phyloP scores from a whole-genome alignment of 1,284 basidiomycete genomes.

The Heterobasidion parviporum region DNA sequence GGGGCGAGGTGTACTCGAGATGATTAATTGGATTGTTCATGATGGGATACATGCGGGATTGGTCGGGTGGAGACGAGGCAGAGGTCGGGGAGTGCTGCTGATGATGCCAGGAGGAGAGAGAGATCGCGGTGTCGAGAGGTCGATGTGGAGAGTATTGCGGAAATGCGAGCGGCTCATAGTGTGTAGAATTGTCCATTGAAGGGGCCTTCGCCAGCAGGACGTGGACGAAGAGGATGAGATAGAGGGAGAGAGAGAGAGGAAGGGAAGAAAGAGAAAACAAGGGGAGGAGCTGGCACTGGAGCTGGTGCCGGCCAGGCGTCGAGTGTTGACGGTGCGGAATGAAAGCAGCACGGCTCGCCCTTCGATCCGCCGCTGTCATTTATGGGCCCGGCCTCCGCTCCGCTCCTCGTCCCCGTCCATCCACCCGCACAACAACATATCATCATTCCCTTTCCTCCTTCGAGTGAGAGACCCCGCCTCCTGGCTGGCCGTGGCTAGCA shows the following conservation, averaged over 20 bases:
- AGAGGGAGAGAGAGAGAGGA: background rate
- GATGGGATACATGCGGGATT: conserved; percentile 25
- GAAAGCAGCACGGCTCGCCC: background rate
- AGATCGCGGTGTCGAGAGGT: conserved; percentile 13
- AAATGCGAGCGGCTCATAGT: conserved; percentile 24
- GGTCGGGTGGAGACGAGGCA: conserved; percentile 12
- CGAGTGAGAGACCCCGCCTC: too few relatives aligned
- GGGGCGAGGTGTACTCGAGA: conserved; percentile 26
- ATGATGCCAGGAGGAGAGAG: conserved; percentile 19
- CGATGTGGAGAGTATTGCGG: conserved; percentile 11
- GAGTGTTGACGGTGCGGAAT: background rate
- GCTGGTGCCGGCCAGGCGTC: background rate
- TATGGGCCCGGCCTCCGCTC: conserved; percentile 1
- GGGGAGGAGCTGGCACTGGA: conserved; percentile 4
- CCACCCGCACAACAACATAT: background rate
- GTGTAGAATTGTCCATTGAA: conserved; percentile 27
- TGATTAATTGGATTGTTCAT: conserved; percentile 22
- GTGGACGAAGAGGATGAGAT: background rate
- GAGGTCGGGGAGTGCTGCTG: conserved; percentile 17
- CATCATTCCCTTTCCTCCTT: background rate
- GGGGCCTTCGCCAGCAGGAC: conserved; percentile 8
- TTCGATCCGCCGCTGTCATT: background rate
- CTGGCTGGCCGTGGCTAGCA: too few relatives aligned
- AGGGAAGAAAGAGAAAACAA: conserved; percentile 6
- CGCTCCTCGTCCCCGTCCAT: background rate